Base-by-base conservation (phyloP, 2,329 filamentous ascomycete species). In the Colletotrichum echinochloae region DNA sequence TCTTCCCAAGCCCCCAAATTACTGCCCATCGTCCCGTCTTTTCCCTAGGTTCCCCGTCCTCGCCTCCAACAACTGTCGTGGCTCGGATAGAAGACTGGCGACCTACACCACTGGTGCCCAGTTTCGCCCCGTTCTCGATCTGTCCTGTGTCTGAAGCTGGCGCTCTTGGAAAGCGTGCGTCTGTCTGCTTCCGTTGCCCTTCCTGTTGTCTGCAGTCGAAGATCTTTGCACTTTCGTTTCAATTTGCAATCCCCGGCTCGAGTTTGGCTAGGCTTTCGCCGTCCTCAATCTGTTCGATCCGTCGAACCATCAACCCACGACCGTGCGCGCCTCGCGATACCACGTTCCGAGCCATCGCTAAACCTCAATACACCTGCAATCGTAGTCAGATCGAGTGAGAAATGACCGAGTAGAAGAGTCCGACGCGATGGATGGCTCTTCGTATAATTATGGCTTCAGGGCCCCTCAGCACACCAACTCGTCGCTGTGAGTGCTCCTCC, bases 1-100 rank as follows among this genome's bases (percentile, higher is more conserved):
- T 26, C 54, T 18, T 44, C 60, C 60, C 65, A 65, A 65, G 69
- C 65, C 69, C 69, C 65, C 69, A 70, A 71, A 65, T 71, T 70
- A 65, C 18, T 44, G 41, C n/a, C n/a, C 48, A 62, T 71, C 69
- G 60, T 70, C 60, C 68, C 69, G 65, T 69, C 65, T 54, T 52
- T 56, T 39, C 33, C 63, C 41, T 44, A 51, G 23, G 57, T 60
- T 60, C 57, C 44, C 41, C 51, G 18, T 65, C 51, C 33, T 30
- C 56, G 16, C 66, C 63, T 70, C 41, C 61, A 69, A 62, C 62
- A 52, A 60, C 41, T 66, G 46, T 60, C 54, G 55, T 52, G 49
- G 49, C 51, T 28, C 18, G 41, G 51, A 44, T 57, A 67, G 63
- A 33, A 33, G 30, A 62, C 49, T 61, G 51, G 28, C 63, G 33